Percentiles rank a stretch among this genome's conserved stretches.
Evolutionary conservation across 176 grass and related monocot genomes (phyloP).

Genomic region (Hyparrhenia diplandra): DNA sequence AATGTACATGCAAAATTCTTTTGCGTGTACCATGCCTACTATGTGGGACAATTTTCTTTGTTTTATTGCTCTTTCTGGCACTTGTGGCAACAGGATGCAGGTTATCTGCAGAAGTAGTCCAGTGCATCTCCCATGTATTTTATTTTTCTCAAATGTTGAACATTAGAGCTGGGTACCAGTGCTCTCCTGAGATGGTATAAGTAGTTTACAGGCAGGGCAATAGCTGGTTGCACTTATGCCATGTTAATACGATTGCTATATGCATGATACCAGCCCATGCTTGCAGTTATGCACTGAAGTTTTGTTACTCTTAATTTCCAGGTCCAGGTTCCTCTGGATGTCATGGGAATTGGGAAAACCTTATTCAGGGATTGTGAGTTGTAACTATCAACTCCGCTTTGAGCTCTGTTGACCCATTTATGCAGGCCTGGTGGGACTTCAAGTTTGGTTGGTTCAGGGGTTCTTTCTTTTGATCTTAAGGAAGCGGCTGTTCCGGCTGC

Average conservation of each 20-base stretch:
- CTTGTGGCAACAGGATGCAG: neutral
- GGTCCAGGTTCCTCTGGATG: constrained; percentile 23
- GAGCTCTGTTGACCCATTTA: constrained; percentile 10
- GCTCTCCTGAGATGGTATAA: neutral
- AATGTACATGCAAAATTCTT: neutral
- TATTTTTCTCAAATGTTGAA: constrained; percentile 10
- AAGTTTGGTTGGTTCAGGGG: constrained; percentile 9
- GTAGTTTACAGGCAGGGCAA: neutral
- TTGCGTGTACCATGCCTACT: neutral
- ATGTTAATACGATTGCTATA: neutral
- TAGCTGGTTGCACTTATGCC: neutral
- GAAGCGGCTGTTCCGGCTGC: neutral
- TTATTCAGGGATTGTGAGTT: neutral
- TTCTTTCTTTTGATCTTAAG: neutral
- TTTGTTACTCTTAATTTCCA: constrained; percentile 8
- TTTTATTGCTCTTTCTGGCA: neutral
- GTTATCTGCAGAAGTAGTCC: neutral
- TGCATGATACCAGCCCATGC: neutral
- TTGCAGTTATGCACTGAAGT: neutral
- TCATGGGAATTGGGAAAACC: neutral
- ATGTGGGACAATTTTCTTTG: neutral
- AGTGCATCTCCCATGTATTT: constrained; percentile 2
- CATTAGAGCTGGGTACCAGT: constrained; percentile 2
- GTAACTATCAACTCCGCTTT: neutral
- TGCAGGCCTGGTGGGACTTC: neutral